Conservation (phyloP, 768 basidiomycete species). For the Leccinum obscurum region DNA sequence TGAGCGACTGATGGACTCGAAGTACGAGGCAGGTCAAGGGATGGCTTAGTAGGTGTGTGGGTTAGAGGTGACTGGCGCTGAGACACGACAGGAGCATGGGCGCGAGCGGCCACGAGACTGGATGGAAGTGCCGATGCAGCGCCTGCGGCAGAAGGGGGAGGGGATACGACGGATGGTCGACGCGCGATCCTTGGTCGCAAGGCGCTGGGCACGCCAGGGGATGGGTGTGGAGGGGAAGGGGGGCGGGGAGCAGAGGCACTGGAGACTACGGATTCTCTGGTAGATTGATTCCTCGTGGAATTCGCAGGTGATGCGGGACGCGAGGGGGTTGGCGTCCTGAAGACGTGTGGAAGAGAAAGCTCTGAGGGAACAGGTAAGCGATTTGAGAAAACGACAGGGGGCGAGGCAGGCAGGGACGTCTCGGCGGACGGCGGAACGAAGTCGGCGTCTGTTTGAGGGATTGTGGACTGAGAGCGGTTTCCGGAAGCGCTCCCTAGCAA, state of each 20-base stretch:
- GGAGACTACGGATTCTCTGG: slow-evolving; percentile 26
- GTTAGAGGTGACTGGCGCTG: slow-evolving; percentile 17
- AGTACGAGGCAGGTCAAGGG: slow-evolving; percentile 20
- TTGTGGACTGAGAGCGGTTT: slow-evolving; percentile 10
- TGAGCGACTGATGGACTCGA: slow-evolving; percentile 20
- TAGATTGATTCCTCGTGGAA: slow-evolving; percentile 25
- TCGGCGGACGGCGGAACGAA: slow-evolving; percentile 1
- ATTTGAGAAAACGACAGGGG: slow-evolving; percentile 7
- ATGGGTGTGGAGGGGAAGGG: slow-evolving; percentile 27
- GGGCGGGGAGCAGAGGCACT: slow-evolving; percentile 20
- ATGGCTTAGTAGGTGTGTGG: slow-evolving; percentile 17
- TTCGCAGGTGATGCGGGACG: slow-evolving; percentile 44
- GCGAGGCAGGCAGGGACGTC: slow-evolving; percentile 1
- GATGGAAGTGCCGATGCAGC: slow-evolving; percentile 21
- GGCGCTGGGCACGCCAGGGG: slow-evolving; percentile 29
- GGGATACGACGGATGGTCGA: slow-evolving; percentile 46
- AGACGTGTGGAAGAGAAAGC: slow-evolving; percentile 26
- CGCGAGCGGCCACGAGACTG: slow-evolving; percentile 27
- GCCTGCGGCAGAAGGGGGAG: slow-evolving; percentile 32
- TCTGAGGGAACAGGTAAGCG: slow-evolving; percentile 13
- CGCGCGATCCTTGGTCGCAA: slow-evolving; percentile 38
- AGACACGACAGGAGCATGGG: slow-evolving; percentile 25
- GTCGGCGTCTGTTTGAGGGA: slow-evolving; percentile 19
- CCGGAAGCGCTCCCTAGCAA: neutral
- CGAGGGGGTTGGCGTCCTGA: slow-evolving; percentile 30